These are phyloP conservation scores for Fusarium sp. DNA, from an alignment of 2,329 filamentous ascomycete species.

Conservation along the genomic window DNA sequence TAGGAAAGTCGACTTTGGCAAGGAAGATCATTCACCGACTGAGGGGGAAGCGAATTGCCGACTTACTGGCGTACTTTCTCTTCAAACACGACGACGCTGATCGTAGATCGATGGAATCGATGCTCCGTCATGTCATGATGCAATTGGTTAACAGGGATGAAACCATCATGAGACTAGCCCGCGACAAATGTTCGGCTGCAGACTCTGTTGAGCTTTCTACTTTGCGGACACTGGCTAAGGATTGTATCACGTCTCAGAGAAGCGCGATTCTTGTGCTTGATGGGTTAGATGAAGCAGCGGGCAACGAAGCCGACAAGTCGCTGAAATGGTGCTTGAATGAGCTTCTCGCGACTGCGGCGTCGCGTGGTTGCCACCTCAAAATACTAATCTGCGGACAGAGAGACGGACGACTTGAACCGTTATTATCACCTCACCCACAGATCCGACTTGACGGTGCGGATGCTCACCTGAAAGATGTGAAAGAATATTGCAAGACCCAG, in stretches of 20 bases:
- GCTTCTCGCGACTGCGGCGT: accelerated
- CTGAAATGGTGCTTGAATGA: accelerated
- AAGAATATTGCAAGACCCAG: accelerated
- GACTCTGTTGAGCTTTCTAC: accelerated
- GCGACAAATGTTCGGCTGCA: accelerated
- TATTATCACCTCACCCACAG: accelerated
- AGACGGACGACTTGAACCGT: accelerated
- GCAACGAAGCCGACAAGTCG: accelerated
- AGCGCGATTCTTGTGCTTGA: accelerated
- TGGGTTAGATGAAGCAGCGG: neutral
- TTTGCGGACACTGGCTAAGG: accelerated
- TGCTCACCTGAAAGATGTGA: accelerated
- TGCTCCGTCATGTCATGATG: neutral
- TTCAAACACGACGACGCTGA: neutral
- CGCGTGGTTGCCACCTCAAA: accelerated
- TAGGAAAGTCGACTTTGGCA: neutral
- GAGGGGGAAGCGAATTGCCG: accelerated
- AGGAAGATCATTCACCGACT: neutral
- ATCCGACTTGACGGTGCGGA: accelerated
- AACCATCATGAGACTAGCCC: accelerated
- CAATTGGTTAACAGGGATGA: accelerated
- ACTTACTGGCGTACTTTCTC: neutral
- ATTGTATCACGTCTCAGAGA: accelerated
- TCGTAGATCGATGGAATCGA: accelerated
- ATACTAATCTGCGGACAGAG: neutral